Base-by-base conservation (phyloP, 2,329 filamentous ascomycete genomes). In the Epichloe scottii region DNA sequence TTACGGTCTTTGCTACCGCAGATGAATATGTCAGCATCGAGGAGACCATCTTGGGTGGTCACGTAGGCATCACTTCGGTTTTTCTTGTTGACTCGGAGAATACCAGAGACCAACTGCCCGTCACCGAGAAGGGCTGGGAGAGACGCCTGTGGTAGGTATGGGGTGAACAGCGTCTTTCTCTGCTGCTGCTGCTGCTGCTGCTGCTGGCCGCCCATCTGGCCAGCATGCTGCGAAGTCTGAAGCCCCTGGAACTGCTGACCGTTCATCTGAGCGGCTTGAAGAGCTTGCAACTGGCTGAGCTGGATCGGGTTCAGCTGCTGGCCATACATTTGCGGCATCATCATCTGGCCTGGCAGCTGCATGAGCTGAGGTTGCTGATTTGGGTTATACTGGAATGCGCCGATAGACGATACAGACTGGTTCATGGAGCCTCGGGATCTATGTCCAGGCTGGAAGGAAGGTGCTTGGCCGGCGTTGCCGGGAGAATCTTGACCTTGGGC, bases 1-100 rank as follows among this genome's bases (percentile, higher is more conserved):
- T 98, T 98, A 59, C 93, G 86, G 67, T 98, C 93, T 69, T 98
- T 98, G 77, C 91, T 97, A 66, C 93, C 93, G 66, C 93, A 98
- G 63, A 98, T 98, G 71, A 98, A 98, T 64, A 98, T 98, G 66
- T 98, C 93, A 42, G 93, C 91, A 69, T 97, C 93, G 46, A 98
- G 78, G 54, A 85, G 72, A 45, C 82, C 82, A 65, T 98, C 93
- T 54, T 86, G 83, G 12, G 89, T 95, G 11, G 93, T 93, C 51
- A 98, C 93, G 62, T 98, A 98, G 30, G 93, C 93, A 69, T 98
- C 93, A 61, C 91, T 97, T 56, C 93, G 85, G 71, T 98, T 98
- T 78, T 98, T 98, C 77, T 97, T 98, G 80, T 98, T 98, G 58
- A 98, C 93, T 54, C 93, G 87, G 49, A 98, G 84, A 59, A 96